Percentiles rank a stretch among this genome's conserved stretches.
phyloP scores from a whole-genome alignment of 1,139 yeast species.

The Eremothecium sinecaudum region DNA sequence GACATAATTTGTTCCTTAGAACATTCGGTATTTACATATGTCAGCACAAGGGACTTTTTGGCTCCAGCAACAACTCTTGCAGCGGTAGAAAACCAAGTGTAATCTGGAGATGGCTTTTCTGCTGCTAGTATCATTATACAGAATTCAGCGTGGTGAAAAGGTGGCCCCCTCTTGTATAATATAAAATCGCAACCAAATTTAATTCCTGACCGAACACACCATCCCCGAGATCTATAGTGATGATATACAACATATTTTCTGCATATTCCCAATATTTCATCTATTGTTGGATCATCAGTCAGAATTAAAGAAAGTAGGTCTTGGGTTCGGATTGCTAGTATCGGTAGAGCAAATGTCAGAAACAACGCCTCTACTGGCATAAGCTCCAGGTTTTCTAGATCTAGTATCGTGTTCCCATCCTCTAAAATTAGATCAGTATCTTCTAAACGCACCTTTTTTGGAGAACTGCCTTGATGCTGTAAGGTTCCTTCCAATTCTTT shows the following conservation, averaged over 20 bases:
- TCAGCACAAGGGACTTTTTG: slow-evolving; percentile 62
- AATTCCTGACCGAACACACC: slow-evolving; percentile 90
- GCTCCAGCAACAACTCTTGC: slow-evolving; percentile 85
- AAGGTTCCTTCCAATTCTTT: slow-evolving; percentile 23
- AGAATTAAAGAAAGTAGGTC: slow-evolving; percentile 12
- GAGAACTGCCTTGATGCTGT: slow-evolving; percentile 14
- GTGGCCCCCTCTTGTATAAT: slow-evolving; percentile 85
- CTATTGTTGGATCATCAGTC: slow-evolving; percentile 9
- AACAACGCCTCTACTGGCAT: slow-evolving; percentile 72
- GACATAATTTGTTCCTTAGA: slow-evolving; percentile 28
- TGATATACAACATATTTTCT: slow-evolving; percentile 62
- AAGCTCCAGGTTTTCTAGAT: slow-evolving; percentile 62
- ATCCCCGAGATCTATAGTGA: slow-evolving; percentile 78
- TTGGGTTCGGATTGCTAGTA: slow-evolving; percentile 16
- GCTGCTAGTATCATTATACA: slow-evolving; percentile 52
- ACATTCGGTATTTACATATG: slow-evolving; percentile 51
- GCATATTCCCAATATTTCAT: slow-evolving; percentile 15
- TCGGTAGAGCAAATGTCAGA: slow-evolving; percentile 43
- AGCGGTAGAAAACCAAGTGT: slow-evolving; percentile 39
- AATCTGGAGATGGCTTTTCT: slow-evolving; percentile 18
- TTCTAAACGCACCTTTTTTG: slow-evolving; percentile 26
- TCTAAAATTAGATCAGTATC: slow-evolving; percentile 38
- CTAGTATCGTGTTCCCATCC: slow-evolving; percentile 32
- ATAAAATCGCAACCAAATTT: slow-evolving; percentile 83
- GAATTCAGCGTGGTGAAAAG: slow-evolving; percentile 88